phyloP scores from a whole-genome alignment of 345 rosid species.

The Hirschfeldia incana region DNA sequence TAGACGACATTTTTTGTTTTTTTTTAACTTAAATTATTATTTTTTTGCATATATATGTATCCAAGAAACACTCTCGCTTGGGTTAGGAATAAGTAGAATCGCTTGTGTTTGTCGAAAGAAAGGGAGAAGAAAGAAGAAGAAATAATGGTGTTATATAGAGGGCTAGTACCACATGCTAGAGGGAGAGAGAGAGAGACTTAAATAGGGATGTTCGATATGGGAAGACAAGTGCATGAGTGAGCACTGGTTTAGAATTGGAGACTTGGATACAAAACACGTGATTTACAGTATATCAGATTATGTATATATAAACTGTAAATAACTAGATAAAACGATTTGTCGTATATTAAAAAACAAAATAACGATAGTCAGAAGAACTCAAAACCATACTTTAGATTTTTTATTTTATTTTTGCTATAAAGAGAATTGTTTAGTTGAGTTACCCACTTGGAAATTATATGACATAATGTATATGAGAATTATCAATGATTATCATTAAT shows the following conservation, averaged over 20 bases:
- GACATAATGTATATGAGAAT: not conserved
- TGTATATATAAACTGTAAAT: not conserved
- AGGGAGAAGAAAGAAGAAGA: slow-evolving; percentile 49
- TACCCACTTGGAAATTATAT: not conserved
- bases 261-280: slow-evolving; percentile 32
- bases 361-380: not conserved
- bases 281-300: slow-evolving; percentile 19
- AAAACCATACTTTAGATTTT: not conserved
- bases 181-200: slow-evolving; percentile 35
- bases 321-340: not conserved
- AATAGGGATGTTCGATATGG: slow-evolving; percentile 70
- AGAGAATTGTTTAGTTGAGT: not conserved
- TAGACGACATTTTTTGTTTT: slow-evolving; percentile 69
- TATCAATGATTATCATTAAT: not conserved
- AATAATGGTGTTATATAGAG: slow-evolving; percentile 59
- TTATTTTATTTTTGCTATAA: not conserved
- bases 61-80: slow-evolving; percentile 18
- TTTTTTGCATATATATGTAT: not conserved
- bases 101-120: slow-evolving; percentile 19
- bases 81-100: slow-evolving; percentile 15
- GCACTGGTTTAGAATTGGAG: slow-evolving; percentile 42
- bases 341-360: not conserved
- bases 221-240: slow-evolving; percentile 75
- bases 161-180: slow-evolving; percentile 52
- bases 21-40: not conserved